phyloP scores from a whole-genome alignment of 495 filamentous ascomycete species.

The Aspergillus nidulans region DNA sequence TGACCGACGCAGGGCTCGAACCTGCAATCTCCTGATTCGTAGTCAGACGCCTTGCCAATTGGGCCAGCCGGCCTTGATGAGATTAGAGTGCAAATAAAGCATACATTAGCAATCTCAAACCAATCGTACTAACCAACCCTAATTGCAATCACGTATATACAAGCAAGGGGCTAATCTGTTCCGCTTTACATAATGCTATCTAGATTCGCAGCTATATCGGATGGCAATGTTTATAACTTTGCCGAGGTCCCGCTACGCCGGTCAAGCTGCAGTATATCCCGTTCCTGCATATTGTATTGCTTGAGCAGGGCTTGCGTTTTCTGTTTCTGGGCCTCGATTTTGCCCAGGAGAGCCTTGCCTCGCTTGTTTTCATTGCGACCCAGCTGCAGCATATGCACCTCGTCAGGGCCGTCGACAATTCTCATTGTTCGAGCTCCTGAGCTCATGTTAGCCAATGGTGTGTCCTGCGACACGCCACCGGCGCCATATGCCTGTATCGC shows the following conservation, averaged over 20 bases:
- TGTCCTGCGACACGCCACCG: not conserved
- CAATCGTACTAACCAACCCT: not conserved
- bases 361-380: not conserved
- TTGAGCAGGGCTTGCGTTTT: not conserved
- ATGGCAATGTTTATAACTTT: not conserved
- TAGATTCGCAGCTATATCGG: not conserved
- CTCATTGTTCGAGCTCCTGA: not conserved
- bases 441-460: not conserved
- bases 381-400: not conserved
- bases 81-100: not conserved
- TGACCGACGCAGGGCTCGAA: not conserved
- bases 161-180: not conserved
- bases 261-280: slow-evolving; percentile 2
- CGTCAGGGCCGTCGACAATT: not conserved
- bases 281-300: not conserved
- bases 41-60: not conserved
- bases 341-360: not conserved
- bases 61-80: not conserved
- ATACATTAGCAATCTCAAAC: no score
- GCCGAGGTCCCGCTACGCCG: not conserved
- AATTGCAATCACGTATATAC: not conserved
- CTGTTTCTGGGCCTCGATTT: slow-evolving; percentile 2
- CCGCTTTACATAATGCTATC: not conserved
- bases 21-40: not conserved
- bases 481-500: slow-evolving; percentile 43